Evolutionary conservation across 2,329 filamentous ascomycete genomes (phyloP).

Genomic region (Metarhizium sp.): DNA sequence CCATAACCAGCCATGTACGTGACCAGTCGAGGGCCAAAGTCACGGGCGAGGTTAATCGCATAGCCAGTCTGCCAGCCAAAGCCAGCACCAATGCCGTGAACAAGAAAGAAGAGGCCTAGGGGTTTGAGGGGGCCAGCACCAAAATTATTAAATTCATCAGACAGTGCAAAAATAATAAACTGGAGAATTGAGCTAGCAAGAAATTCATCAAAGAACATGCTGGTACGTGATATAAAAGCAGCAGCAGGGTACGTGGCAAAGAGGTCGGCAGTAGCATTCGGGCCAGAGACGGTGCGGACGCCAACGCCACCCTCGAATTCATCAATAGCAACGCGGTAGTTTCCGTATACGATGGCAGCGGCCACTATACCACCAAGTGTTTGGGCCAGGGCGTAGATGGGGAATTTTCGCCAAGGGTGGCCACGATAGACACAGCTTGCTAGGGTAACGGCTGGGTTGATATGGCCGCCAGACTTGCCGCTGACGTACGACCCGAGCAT

Average conservation of each 20-base stretch:
- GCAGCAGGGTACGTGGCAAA: constrained; percentile 64
- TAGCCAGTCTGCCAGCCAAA: constrained; percentile 73
- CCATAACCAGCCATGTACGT: constrained; percentile 62
- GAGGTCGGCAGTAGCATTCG: constrained; percentile 56
- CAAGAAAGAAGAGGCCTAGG: constrained; percentile 58
- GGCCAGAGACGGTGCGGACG: constrained; percentile 50
- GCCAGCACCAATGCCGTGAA: constrained; percentile 64
- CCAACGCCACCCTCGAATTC: constrained; percentile 49
- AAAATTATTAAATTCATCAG: constrained; percentile 41
- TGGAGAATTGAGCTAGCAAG: constrained; percentile 58
- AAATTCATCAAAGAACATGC: constrained; percentile 65
- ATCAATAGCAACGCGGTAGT: constrained; percentile 57
- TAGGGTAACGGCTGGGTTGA: constrained; percentile 62
- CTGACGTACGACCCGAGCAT: constrained; percentile 62
- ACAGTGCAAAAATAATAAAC: constrained; percentile 63
- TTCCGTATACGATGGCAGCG: constrained; percentile 50
- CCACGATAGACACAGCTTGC: constrained; percentile 59
- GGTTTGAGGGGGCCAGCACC: constrained; percentile 48
- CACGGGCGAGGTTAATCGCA: constrained; percentile 64
- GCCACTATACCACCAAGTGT: constrained; percentile 57
- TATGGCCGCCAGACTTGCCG: constrained; percentile 56
- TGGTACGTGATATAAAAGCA: constrained; percentile 53
- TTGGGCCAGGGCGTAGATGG: constrained; percentile 57
- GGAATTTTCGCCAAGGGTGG: constrained; percentile 60
- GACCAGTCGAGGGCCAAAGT: constrained; percentile 60